These are phyloP conservation scores for Fusarium cyanostomum DNA, from an alignment of 2,329 filamentous ascomycete species.

Conservation along the genomic window DNA sequence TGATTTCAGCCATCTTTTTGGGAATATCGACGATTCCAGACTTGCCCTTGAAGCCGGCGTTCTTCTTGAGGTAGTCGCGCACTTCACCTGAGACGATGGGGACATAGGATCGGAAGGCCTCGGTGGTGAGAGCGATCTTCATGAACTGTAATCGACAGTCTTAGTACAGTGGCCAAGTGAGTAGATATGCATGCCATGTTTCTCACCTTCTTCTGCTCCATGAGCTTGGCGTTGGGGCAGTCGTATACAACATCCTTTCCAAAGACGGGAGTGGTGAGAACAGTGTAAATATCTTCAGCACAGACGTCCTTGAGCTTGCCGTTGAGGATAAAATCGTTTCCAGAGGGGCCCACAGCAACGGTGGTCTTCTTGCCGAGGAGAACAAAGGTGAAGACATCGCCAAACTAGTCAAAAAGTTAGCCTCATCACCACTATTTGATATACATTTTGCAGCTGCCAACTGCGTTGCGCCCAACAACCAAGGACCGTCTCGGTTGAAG, in stretches of 20 bases:
- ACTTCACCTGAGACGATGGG: conserved; percentile 81
- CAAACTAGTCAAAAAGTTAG: conserved; percentile 65
- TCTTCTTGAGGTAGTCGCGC: conserved; percentile 75
- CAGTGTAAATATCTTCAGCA: conserved; percentile 89
- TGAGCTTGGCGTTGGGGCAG: conserved; percentile 89
- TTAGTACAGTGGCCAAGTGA: conserved; percentile 22
- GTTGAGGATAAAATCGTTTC: conserved; percentile 92
- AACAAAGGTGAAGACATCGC: conserved; percentile 89
- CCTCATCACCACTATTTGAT: neutral
- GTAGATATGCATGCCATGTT: neutral
- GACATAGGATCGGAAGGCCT: conserved; percentile 79
- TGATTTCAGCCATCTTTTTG: conserved; percentile 83
- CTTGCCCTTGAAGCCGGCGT: conserved; percentile 71
- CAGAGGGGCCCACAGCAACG: conserved; percentile 81
- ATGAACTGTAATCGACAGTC: conserved; percentile 66
- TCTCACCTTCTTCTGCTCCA: conserved; percentile 93
- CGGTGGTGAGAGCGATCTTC: conserved; percentile 81
- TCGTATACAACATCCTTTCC: conserved; percentile 90
- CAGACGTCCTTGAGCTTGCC: conserved; percentile 90
- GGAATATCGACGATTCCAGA: conserved; percentile 77
- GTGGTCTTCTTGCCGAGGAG: conserved; percentile 90
- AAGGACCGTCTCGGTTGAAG: neutral
- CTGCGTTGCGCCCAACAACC: neutral
- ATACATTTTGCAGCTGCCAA: neutral
- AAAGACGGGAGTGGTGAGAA: conserved; percentile 77